Conservation (phyloP, 805 yeast species). For the Lachancea cidri region DNA sequence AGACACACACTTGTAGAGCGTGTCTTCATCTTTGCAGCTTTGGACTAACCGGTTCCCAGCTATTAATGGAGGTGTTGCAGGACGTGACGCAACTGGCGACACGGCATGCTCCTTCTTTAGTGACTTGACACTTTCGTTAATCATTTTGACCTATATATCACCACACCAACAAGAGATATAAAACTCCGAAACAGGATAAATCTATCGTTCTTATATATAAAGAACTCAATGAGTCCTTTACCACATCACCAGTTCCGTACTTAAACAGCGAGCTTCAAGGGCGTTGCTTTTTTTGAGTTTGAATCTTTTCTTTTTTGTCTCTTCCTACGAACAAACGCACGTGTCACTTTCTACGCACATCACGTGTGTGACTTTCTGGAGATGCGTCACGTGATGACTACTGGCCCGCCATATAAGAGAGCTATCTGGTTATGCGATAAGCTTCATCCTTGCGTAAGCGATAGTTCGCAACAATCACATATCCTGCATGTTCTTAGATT, state of each 20-base stretch:
- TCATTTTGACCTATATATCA: slow-evolving; percentile 2
- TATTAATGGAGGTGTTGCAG: slow-evolving; percentile 7
- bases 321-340: no score
- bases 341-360: no score
- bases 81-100: slow-evolving; percentile 7
- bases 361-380: not conserved
- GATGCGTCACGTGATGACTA: not conserved
- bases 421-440: no score
- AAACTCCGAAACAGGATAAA: no score
- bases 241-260: not conserved
- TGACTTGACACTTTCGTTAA: slow-evolving; percentile 6
- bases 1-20: slow-evolving; percentile 19
- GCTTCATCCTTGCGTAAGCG: no score
- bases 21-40: slow-evolving; percentile 7
- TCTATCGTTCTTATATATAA: not conserved
- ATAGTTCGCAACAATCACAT: no score
- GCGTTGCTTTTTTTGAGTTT: not conserved
- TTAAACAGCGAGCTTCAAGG: not conserved
- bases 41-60: slow-evolving; percentile 4
- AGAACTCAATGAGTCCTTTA: not conserved
- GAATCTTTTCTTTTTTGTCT: not conserved
- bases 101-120: slow-evolving; percentile 5
- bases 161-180: no score
- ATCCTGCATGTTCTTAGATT: no score
- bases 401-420: no score